A percentile compares a stretch with the other conserved stretches of the same genome.
These are phyloP conservation scores for Caulochytrium protostelioides DNA, from an alignment of 371 early-diverging fungal genomes.

Conservation along the genomic window DNA sequence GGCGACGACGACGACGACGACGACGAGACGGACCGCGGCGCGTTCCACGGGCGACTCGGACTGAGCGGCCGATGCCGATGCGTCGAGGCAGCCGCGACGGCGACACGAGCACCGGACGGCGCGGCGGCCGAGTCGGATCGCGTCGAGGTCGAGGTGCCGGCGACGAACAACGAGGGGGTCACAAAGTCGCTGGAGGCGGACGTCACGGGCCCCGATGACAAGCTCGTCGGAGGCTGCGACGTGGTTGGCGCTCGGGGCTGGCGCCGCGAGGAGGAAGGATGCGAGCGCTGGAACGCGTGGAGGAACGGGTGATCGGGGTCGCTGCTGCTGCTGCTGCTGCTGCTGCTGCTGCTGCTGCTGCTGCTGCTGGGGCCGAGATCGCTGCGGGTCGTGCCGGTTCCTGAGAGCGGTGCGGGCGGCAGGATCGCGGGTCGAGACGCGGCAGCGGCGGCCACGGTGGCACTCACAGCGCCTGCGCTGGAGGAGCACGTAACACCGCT, in stretches of 20 bases:
- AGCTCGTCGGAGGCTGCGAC: conserved; percentile 6
- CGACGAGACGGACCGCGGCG: background rate
- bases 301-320: background rate
- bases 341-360: background rate
- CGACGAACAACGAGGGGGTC: background rate
- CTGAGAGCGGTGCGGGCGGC: too few relatives aligned
- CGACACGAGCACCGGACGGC: background rate
- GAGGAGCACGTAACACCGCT: too few relatives aligned
- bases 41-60: background rate
- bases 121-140: background rate
- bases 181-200: conserved; percentile 5
- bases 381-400: too few relatives aligned
- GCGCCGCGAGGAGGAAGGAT: background rate
- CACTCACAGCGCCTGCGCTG: too few relatives aligned
- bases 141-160: background rate
- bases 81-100: background rate
- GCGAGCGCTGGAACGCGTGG: background rate
- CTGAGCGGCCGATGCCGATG: background rate
- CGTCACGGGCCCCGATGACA: too few relatives aligned
- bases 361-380: background rate
- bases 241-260: background rate
- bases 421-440: too few relatives aligned
- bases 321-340: background rate
- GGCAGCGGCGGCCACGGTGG: too few relatives aligned
- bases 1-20: background rate